phyloP scores from a whole-genome alignment of 768 basidiomycete genomes.

The Chiua virens region DNA sequence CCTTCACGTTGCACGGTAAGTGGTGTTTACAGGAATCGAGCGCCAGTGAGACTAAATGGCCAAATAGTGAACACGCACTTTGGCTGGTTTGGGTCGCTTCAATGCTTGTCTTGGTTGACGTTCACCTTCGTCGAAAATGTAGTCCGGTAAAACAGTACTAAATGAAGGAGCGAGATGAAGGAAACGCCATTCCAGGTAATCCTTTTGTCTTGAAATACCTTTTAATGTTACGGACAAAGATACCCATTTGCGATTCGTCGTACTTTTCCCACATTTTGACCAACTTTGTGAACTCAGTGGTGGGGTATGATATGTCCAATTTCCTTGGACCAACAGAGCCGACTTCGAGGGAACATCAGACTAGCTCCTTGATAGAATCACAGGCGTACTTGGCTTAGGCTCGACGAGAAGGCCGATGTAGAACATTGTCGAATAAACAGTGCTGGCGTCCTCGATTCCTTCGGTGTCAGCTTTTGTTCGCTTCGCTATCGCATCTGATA shows the following conservation, averaged over 20 bases:
- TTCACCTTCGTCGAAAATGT: conserved; percentile 80
- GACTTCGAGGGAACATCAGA: conserved; percentile 45
- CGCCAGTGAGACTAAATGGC: conserved; percentile 13
- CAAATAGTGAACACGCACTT: conserved; percentile 41
- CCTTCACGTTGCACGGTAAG: conserved; percentile 47
- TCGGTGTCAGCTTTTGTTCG: conserved; percentile 79
- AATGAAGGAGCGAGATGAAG: conserved; percentile 21
- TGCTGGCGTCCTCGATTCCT: conserved; percentile 69
- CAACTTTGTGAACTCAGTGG: conserved; percentile 89
- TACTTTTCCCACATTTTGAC: conserved; percentile 97
- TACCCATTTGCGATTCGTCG: conserved; percentile 89
- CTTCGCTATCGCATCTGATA: conserved; percentile 67
- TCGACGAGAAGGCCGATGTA: conserved; percentile 94
- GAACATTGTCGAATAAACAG: conserved; percentile 95
- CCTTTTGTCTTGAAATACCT: conserved; percentile 47
- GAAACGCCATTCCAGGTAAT: conserved; percentile 6
- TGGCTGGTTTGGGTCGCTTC: conserved; percentile 69
- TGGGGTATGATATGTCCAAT: conserved; percentile 96
- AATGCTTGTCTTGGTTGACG: conserved; percentile 67
- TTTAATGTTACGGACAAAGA: conserved; percentile 91
- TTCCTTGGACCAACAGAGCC: conserved; percentile 75
- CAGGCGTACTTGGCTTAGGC: conserved; percentile 78
- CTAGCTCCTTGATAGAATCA: conserved; percentile 7
- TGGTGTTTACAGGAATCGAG: conserved; percentile 13
- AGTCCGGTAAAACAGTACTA: conserved; percentile 76